A percentile compares a stretch with the other conserved stretches of the same genome.
These are phyloP conservation scores for Fusarium nanum DNA, from an alignment of 2,329 filamentous ascomycete species.

Conservation along the genomic window DNA sequence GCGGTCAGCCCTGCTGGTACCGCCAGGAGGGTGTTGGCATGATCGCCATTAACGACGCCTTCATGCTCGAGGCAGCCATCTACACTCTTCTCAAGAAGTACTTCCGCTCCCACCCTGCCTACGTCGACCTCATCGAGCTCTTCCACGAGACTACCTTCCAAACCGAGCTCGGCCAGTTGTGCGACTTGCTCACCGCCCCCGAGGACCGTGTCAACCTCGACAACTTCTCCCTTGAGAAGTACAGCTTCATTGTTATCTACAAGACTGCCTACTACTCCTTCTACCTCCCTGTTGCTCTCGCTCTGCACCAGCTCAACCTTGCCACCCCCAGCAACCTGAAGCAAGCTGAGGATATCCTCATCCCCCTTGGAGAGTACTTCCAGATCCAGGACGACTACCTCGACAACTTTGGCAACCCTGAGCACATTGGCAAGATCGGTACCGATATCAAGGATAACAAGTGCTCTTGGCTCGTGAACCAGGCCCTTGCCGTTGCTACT, in stretches of 20 bases:
- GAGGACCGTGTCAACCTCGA: slow-evolving; percentile 92
- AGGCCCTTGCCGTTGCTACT: slow-evolving; percentile 82
- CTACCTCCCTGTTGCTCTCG: slow-evolving; percentile 94
- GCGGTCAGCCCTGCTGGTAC: slow-evolving; percentile 97
- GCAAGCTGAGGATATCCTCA: slow-evolving; percentile 89
- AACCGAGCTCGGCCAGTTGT: slow-evolving; percentile 94
- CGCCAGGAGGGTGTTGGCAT: slow-evolving; percentile 88
- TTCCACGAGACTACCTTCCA: slow-evolving; percentile 96
- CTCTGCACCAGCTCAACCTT: slow-evolving; percentile 84
- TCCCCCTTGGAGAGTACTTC: slow-evolving; percentile 98
- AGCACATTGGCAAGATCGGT: slow-evolving; percentile 96
- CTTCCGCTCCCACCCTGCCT: slow-evolving; percentile 87
- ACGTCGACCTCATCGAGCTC: slow-evolving; percentile 91
- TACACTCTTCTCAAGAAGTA: slow-evolving; percentile 93
- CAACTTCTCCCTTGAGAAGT: slow-evolving; percentile 96
- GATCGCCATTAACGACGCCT: slow-evolving; percentile 98
- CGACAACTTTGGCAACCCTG: slow-evolving; percentile 94
- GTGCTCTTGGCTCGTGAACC: slow-evolving; percentile 98
- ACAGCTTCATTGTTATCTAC: slow-evolving; percentile 98
- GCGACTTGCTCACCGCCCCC: slow-evolving; percentile 93
- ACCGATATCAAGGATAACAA: slow-evolving; percentile 99
- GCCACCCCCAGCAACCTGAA: slow-evolving; percentile 91
- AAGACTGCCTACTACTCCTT: slow-evolving; percentile 99
- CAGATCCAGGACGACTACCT: slow-evolving; percentile 99
- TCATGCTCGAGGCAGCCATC: slow-evolving; percentile 92